A percentile compares a stretch with the other conserved stretches of the same genome.
Conservation (phyloP, 768 basidiomycete species). For the Lanmaoa pseudosensibilis region DNA sequence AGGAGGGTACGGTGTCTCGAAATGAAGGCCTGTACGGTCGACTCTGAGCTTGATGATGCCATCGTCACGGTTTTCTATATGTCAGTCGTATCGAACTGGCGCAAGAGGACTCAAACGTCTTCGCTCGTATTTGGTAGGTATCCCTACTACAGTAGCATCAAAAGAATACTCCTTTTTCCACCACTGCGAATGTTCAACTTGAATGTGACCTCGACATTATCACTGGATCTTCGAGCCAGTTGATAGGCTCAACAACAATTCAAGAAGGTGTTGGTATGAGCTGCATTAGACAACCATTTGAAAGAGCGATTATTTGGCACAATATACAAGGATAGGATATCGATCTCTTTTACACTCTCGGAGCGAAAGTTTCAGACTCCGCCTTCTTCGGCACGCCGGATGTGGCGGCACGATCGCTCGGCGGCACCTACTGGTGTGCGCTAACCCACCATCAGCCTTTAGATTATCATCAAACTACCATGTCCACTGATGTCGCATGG, state of each 20-base stretch:
- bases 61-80: background rate
- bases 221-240: background rate
- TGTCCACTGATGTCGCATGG: conserved; percentile 38
- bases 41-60: conserved; percentile 21
- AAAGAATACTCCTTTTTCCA: too few species aligned
- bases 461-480: background rate
- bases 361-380: too few species aligned
- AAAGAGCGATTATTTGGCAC: too few species aligned
- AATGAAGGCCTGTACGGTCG: conserved; percentile 56
- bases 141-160: too few species aligned
- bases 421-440: too few species aligned
- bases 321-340: too few species aligned
- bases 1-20: conserved; percentile 67
- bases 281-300: too few species aligned
- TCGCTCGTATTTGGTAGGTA: background rate
- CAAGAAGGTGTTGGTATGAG: too few species aligned
- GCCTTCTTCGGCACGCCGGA: too few species aligned
- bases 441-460: background rate
- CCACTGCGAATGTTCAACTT: too few species aligned
- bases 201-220: background rate
- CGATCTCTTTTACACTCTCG: too few species aligned
- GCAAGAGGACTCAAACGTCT: background rate
- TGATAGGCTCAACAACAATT: background rate
- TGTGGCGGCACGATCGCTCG: too few species aligned
- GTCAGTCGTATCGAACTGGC: background rate